A percentile compares a stretch with the other conserved stretches of the same genome.
Evolutionary conservation across 2,329 filamentous ascomycete genomes (phyloP).

Genomic region (Botrytis elliptica): DNA sequence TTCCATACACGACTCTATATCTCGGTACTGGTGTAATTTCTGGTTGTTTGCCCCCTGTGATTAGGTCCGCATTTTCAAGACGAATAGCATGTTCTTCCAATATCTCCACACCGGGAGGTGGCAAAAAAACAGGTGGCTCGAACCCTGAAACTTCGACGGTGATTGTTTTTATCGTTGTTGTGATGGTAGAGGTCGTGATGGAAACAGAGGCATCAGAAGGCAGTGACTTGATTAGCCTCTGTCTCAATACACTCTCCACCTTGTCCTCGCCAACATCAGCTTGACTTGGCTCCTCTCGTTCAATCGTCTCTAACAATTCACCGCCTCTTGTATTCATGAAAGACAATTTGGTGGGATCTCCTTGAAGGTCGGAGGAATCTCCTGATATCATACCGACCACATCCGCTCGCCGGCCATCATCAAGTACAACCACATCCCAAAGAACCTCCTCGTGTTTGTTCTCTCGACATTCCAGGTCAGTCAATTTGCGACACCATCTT

Average conservation of each 20-base stretch:
- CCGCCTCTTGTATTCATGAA: conserved; percentile 34
- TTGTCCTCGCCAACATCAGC: conserved; percentile 43
- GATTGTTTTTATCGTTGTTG: conserved; percentile 60
- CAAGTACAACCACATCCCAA: conserved; percentile 66
- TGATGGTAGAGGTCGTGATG: conserved; percentile 58
- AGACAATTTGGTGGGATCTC: conserved; percentile 36
- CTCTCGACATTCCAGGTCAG: conserved; percentile 50
- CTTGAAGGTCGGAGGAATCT: conserved; percentile 37
- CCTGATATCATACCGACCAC: conserved; percentile 42
- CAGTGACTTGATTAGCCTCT: conserved; percentile 54
- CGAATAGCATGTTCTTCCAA: conserved; percentile 48
- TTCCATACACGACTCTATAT: conserved; percentile 60
- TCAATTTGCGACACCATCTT: conserved; percentile 51
- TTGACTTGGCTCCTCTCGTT: conserved; percentile 39
- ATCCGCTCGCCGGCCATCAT: conserved; percentile 58
- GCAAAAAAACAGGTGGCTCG: conserved; percentile 50
- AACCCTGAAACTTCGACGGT: conserved; percentile 61
- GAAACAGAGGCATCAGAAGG: conserved; percentile 57
- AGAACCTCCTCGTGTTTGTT: conserved; percentile 55
- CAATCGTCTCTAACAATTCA: conserved; percentile 42
- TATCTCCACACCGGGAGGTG: conserved; percentile 59
- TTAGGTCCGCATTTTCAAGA: conserved; percentile 24
- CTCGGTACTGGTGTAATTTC: conserved; percentile 27
- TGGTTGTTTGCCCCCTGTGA: conserved; percentile 28
- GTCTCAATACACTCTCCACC: conserved; percentile 50